Percentiles rank a stretch among this genome's conserved stretches.
phyloP scores from a whole-genome alignment of 2,329 filamentous ascomycete species.

The Aaosphaeria arxii region DNA sequence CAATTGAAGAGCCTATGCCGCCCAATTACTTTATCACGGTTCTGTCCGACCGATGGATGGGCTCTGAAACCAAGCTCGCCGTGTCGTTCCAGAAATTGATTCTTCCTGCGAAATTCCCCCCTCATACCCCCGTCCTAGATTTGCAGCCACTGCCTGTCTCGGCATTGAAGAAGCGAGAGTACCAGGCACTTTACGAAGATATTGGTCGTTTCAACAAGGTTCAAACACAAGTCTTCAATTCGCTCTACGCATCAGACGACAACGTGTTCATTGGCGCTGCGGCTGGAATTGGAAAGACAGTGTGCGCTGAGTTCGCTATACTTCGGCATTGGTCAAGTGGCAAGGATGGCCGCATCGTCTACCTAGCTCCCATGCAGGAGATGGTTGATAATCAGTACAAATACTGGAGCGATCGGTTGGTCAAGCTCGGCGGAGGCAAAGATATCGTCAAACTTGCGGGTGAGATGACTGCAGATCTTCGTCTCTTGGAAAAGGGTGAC shows the following conservation, averaged over 20 bases:
- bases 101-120: conserved; percentile 90
- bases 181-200: conserved; percentile 73
- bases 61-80: conserved; percentile 88
- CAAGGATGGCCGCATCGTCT: conserved; percentile 77
- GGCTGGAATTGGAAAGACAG: conserved; percentile 92
- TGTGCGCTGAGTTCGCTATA: conserved; percentile 92
- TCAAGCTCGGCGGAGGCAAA: conserved; percentile 74
- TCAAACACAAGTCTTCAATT: conserved; percentile 96
- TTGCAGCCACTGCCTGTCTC: conserved; percentile 87
- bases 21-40: conserved; percentile 98
- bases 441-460: conserved; percentile 90
- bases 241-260: conserved; percentile 84
- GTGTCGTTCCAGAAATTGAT: conserved; percentile 95
- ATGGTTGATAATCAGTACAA: conserved; percentile 77
- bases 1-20: conserved; percentile 95
- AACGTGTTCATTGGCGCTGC: conserved; percentile 93
- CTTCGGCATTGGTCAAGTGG: conserved; percentile 79
- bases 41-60: conserved; percentile 96
- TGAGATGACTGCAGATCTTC: conserved; percentile 86
- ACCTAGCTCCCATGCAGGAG: conserved; percentile 93
- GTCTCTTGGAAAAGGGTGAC: conserved; percentile 82
- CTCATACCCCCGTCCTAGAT: conserved; percentile 88
- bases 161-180: conserved; percentile 83
- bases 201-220: conserved; percentile 95
- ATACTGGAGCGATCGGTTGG: conserved; percentile 81